A percentile compares a stretch with the other conserved stretches of the same genome.
These are phyloP conservation scores for Fusarium equiseti DNA, from an alignment of 2,329 filamentous ascomycete species.

Conservation along the genomic window DNA sequence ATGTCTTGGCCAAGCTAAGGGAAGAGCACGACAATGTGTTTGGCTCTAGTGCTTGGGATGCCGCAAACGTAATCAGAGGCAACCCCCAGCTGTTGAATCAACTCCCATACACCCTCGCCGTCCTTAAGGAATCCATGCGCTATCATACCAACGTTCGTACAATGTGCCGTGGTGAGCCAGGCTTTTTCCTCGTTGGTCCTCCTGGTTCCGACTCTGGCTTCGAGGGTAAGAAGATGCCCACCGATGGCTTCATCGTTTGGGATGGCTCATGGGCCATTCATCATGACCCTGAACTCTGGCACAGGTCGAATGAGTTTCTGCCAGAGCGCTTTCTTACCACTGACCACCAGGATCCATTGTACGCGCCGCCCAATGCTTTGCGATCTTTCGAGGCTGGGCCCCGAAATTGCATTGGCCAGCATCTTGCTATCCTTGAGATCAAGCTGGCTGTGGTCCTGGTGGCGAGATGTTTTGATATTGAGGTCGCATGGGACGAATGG, in stretches of 20 bases:
- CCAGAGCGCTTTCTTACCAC: conserved; percentile 39
- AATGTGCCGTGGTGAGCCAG: conserved; percentile 30
- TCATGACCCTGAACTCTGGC: conserved; percentile 31
- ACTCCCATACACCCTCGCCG: conserved; percentile 53
- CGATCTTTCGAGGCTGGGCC: conserved; percentile 66
- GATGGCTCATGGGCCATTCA: conserved; percentile 34
- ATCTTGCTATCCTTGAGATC: conserved; percentile 61
- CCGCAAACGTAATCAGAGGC: conserved; percentile 27
- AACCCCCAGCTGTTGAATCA: conserved; percentile 48
- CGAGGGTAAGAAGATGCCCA: conserved; percentile 45
- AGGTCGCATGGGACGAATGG: conserved; percentile 39
- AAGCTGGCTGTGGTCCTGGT: conserved; percentile 25
- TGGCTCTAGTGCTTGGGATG: conserved; percentile 45
- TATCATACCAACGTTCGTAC: conserved; percentile 45
- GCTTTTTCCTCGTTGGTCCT: conserved; percentile 48
- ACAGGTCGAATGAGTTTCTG: conserved; percentile 28
- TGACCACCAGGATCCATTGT: conserved; percentile 30
- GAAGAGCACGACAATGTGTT: conserved; percentile 54
- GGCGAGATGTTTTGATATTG: conserved; percentile 36
- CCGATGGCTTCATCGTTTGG: conserved; percentile 44
- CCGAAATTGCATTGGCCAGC: conserved; percentile 67
- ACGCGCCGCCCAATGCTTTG: conserved; percentile 56
- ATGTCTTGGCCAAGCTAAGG: conserved; percentile 48
- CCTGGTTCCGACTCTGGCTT: conserved; percentile 24
- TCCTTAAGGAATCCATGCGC: conserved; percentile 55